Percentiles rank a stretch among this genome's conserved stretches.
phyloP scores from a whole-genome alignment of 139 green algal species.

The Auxenochlorella pyrenoidosa region DNA sequence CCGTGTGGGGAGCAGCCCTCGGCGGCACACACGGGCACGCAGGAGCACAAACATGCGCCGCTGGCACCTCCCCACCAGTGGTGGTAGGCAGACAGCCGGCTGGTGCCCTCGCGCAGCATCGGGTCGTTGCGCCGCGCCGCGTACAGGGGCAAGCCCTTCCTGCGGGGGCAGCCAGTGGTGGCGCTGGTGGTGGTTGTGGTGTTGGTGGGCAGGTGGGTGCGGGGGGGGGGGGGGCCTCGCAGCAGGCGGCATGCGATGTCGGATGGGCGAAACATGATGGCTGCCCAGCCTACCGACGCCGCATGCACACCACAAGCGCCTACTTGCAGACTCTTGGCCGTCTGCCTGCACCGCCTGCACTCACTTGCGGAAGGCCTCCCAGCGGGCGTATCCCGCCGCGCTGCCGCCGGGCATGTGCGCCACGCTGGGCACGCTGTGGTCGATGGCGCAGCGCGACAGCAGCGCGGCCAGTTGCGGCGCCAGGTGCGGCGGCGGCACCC shows the following conservation, averaged over 20 bases:
- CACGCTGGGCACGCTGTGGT: slow-evolving; percentile 30
- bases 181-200: too few relatives aligned
- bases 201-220: neutral
- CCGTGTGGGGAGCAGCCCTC: too few relatives aligned
- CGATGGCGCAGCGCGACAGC: slow-evolving; percentile 14
- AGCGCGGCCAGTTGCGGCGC: neutral
- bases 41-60: neutral
- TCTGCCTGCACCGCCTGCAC: too few relatives aligned
- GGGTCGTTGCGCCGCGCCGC: slow-evolving; percentile 15
- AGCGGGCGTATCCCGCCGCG: slow-evolving; percentile 13
- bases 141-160: slow-evolving; percentile 9
- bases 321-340: too few relatives aligned
- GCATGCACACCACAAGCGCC: too few relatives aligned
- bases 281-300: too few relatives aligned
- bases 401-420: slow-evolving; percentile 19
- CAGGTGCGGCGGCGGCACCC: slow-evolving; percentile 1
- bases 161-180: neutral
- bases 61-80: neutral
- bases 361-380: slow-evolving; percentile 28
- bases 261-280: too few relatives aligned
- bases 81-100: slow-evolving; percentile 12
- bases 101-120: slow-evolving; percentile 12
- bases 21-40: neutral
- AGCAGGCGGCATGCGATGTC: too few relatives aligned
- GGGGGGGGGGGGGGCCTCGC: too few relatives aligned